phyloP scores from a whole-genome alignment of 345 rosid species.

The Populus pruinosa region DNA sequence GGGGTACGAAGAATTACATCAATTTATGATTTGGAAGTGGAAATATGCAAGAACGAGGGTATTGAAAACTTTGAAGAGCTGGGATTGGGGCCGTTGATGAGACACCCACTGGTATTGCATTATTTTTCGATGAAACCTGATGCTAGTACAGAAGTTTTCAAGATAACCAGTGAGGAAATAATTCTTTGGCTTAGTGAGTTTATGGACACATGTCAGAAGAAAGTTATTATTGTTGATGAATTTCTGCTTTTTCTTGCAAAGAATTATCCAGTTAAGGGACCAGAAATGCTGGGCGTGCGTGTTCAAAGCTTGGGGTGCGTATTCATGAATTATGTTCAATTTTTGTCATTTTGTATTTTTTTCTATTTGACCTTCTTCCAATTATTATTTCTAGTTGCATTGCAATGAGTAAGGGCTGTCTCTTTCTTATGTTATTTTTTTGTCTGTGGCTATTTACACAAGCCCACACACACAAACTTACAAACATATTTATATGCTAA shows the following conservation, averaged over 20 bases:
- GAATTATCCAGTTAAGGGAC: conserved; percentile 44
- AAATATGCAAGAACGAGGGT: conserved; percentile 65
- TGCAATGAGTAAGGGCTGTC: too few species aligned
- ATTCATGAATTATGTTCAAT: background rate
- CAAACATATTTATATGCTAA: background rate
- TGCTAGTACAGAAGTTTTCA: conserved; percentile 34
- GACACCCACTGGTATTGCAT: conserved; percentile 62
- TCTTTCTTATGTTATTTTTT: too few species aligned
- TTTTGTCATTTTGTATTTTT: background rate
- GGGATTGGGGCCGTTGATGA: conserved; percentile 69
- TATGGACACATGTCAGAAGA: conserved; percentile 29
- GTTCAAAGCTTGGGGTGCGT: conserved; percentile 74
- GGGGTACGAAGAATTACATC: conserved; percentile 64
- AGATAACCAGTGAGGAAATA: conserved; percentile 65
- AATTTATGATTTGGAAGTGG: conserved; percentile 71
- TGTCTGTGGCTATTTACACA: too few species aligned
- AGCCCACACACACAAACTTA: background rate
- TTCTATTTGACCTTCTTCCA: background rate
- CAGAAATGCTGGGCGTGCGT: conserved; percentile 74
- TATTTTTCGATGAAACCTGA: conserved; percentile 49
- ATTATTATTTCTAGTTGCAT: too few species aligned
- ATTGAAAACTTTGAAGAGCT: conserved; percentile 60
- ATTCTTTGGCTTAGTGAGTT: conserved; percentile 48
- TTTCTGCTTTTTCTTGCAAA: conserved; percentile 67
- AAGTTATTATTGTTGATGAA: conserved; percentile 45